Conservation (phyloP, 73 alveolate species). For the Tetrahymena borealis region DNA sequence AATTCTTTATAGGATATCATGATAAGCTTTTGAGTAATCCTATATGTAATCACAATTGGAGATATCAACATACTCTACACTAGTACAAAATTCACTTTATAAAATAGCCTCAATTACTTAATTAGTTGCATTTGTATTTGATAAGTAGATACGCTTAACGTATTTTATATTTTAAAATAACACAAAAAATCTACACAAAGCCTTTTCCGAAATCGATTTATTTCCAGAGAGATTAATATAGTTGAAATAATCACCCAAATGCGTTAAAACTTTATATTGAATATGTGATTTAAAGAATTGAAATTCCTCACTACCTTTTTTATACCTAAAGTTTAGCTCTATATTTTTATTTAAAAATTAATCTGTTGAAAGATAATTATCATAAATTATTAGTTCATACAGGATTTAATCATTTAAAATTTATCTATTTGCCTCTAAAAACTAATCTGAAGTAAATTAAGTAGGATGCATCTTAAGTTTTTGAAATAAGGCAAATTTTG, state of each 20-base stretch:
- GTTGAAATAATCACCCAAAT: background rate
- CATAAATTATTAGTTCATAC: background rate
- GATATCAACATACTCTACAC: background rate
- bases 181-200: background rate
- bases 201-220: background rate
- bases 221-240: background rate
- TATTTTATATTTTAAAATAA: too few relatives aligned
- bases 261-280: too few relatives aligned
- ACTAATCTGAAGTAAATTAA: background rate
- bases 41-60: background rate
- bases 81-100: background rate
- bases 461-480: background rate
- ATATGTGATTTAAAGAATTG: background rate
- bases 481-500: background rate
- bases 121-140: background rate
- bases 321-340: too few relatives aligned
- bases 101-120: background rate
- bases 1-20: background rate
- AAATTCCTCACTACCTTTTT: too few relatives aligned
- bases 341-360: too few relatives aligned
- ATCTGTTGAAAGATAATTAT: background rate
- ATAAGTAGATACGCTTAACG: background rate
- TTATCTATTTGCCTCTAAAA: background rate
- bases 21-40: background rate
- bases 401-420: background rate